Percentiles rank a stretch among this genome's conserved stretches.
These are phyloP conservation scores for Coffea eugenioides DNA, from an alignment of 257 asterid genomes.

Conservation along the genomic window DNA sequence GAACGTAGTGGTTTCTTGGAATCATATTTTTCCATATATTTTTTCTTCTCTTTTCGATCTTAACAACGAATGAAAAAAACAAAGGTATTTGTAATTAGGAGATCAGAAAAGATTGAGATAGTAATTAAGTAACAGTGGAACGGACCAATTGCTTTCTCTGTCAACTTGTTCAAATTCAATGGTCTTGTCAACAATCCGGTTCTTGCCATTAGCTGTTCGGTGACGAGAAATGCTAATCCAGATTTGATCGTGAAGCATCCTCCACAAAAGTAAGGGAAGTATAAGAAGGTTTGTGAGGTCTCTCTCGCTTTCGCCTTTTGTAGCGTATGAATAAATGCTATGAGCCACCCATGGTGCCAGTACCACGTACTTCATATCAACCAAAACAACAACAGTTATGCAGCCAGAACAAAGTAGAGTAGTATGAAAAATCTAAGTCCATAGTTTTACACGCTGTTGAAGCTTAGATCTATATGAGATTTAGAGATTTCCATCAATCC, in stretches of 20 bases:
- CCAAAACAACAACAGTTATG: neutral
- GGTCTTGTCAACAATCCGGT: conserved; percentile 66
- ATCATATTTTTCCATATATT: too few relatives aligned
- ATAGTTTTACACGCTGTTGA: too few relatives aligned
- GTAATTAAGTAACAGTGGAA: too few relatives aligned
- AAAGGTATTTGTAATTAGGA: too few relatives aligned
- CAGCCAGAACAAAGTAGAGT: too few relatives aligned
- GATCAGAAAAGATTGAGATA: too few relatives aligned
- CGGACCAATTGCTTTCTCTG: conserved; percentile 72
- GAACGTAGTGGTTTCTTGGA: too few relatives aligned
- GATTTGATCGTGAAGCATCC: conserved; percentile 66
- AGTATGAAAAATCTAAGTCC: too few relatives aligned
- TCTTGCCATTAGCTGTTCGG: conserved; percentile 66
- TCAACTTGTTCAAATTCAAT: conserved; percentile 91
- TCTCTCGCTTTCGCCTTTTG: conserved; percentile 35
- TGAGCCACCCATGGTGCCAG: conserved; percentile 64
- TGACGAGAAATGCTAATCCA: conserved; percentile 77
- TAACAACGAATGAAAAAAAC: too few relatives aligned
- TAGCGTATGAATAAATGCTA: conserved; percentile 36
- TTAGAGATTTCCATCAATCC: too few relatives aligned
- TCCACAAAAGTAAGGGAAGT: conserved; percentile 49
- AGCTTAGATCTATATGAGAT: too few relatives aligned
- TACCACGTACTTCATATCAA: conserved; percentile 48
- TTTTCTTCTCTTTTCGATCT: too few relatives aligned
- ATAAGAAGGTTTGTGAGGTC: conserved; percentile 37